Conservation (phyloP, 2,329 filamentous ascomycete genomes). For the Fusarium oligoseptatum region DNA sequence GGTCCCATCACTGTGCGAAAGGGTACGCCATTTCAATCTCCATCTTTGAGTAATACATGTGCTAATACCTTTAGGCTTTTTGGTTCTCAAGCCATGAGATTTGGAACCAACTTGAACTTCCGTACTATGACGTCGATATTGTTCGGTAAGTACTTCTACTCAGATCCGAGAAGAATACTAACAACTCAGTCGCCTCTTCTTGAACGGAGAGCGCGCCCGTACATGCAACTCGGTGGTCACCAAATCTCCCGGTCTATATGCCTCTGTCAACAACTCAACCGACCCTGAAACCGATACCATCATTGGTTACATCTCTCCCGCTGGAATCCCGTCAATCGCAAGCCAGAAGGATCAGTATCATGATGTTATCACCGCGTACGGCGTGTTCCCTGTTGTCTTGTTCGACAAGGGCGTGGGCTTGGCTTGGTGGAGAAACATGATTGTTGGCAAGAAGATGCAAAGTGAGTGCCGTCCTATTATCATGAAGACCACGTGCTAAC, state of each 20-base stretch:
- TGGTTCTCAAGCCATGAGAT: slow-evolving; percentile 59
- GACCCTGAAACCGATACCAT: slow-evolving; percentile 53
- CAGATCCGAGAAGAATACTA: background rate
- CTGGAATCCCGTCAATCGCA: slow-evolving; percentile 56
- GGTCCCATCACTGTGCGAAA: slow-evolving; percentile 58
- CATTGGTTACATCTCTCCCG: slow-evolving; percentile 56
- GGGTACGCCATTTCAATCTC: slow-evolving; percentile 29
- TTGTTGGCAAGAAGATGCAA: slow-evolving; percentile 58
- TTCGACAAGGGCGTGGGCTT: slow-evolving; percentile 55
- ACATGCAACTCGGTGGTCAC: slow-evolving; percentile 58
- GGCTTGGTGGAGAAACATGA: slow-evolving; percentile 60
- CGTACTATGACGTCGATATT: slow-evolving; percentile 57
- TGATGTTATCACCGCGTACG: slow-evolving; percentile 58
- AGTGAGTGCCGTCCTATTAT: slow-evolving; percentile 44
- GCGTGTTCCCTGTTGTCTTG: slow-evolving; percentile 54
- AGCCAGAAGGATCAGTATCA: slow-evolving; percentile 56
- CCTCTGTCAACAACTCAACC: slow-evolving; percentile 59
- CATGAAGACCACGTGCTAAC: background rate
- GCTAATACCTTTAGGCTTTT: slow-evolving; percentile 45
- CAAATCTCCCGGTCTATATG: slow-evolving; percentile 55
- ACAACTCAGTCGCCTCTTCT: slow-evolving; percentile 50
- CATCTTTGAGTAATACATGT: rapidly evolving
- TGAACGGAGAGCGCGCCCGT: slow-evolving; percentile 56
- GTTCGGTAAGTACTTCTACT: slow-evolving; percentile 44
- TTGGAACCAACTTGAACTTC: slow-evolving; percentile 59